A percentile compares a stretch with the other conserved stretches of the same genome.
Conservation (phyloP, 2,329 filamentous ascomycete genomes). For the Lizonia empirigonia region DNA sequence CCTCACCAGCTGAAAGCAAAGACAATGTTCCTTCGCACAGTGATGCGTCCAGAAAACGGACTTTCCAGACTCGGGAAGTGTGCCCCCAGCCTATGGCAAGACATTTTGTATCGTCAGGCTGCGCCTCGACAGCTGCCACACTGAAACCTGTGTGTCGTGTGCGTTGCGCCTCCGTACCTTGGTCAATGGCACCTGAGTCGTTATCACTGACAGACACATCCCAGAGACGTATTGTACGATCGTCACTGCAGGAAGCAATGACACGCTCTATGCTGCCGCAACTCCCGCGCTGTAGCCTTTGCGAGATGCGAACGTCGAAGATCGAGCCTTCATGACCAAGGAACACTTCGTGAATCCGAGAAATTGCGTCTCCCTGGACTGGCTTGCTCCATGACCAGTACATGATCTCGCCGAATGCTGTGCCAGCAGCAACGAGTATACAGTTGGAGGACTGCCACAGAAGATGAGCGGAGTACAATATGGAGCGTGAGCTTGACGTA, state of each 20-base stretch:
- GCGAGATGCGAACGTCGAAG: constrained; percentile 83
- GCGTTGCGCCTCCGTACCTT: constrained; percentile 30
- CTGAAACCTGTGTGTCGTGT: constrained; percentile 54
- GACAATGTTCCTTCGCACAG: constrained; percentile 46
- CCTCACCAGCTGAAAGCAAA: constrained; percentile 83
- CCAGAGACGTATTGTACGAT: constrained; percentile 88
- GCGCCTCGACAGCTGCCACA: constrained; percentile 34
- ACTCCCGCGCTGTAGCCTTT: constrained; percentile 24
- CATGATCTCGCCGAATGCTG: constrained; percentile 91
- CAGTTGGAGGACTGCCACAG: constrained; percentile 63
- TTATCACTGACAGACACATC: constrained; percentile 63
- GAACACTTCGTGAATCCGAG: constrained; percentile 61
- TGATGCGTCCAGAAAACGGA: constrained; percentile 64
- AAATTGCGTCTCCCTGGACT: constrained; percentile 15
- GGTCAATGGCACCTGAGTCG: constrained; percentile 28
- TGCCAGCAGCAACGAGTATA: constrained; percentile 83
- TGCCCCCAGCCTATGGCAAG: constrained; percentile 84
- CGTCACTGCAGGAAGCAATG: constrained; percentile 93
- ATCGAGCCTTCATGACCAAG: constrained; percentile 87
- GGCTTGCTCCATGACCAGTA: constrained; percentile 76
- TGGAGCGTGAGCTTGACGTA: constrained; percentile 74
- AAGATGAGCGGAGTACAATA: constrained; percentile 84
- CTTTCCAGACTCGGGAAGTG: constrained; percentile 85
- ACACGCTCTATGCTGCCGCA: constrained; percentile 60
- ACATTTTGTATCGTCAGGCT: constrained; percentile 40